Evolutionary conservation across 1,139 yeast species (phyloP).

Genomic region (Geotrichum cucujoidarum): DNA sequence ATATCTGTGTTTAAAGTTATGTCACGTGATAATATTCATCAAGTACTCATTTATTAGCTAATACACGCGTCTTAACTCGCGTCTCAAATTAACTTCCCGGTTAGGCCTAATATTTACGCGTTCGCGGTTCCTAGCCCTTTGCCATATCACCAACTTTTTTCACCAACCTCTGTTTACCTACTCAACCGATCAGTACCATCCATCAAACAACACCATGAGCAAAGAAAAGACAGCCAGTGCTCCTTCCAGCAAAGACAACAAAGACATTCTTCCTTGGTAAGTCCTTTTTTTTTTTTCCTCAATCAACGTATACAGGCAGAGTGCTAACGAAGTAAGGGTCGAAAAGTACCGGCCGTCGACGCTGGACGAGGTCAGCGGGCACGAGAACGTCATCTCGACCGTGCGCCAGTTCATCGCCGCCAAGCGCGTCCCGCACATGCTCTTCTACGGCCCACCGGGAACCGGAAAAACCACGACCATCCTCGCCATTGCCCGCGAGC

Average conservation of each 20-base stretch:
- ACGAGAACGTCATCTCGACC: constrained; percentile 74
- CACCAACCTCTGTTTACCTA: too few species aligned
- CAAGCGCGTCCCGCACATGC: constrained; percentile 79
- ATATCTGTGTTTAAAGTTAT: too few species aligned
- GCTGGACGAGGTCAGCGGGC: constrained; percentile 87
- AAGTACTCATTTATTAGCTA: too few species aligned
- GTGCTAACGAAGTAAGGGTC: constrained; percentile 48
- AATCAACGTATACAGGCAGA: not conserved
- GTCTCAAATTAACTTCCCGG: too few species aligned
- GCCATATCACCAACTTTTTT: too few species aligned
- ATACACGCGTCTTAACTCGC: too few species aligned
- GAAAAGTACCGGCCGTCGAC: constrained; percentile 90
- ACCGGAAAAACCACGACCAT: constrained; percentile 96
- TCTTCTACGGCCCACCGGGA: constrained; percentile 97
- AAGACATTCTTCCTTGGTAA: constrained; percentile 8
- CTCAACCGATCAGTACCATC: too few species aligned
- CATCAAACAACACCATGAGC: not conserved
- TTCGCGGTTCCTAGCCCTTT: too few species aligned
- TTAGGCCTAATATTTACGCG: too few species aligned
- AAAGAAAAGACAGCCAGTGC: not conserved
- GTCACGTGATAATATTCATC: too few species aligned
- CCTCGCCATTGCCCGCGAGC: constrained; percentile 81
- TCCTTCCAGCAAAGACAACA: not conserved
- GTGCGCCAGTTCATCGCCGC: constrained; percentile 79
- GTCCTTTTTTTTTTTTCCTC: not conserved